These are phyloP conservation scores for Bipolaris zeicola DNA, from an alignment of 2,329 filamentous ascomycete species.

Conservation along the genomic window DNA sequence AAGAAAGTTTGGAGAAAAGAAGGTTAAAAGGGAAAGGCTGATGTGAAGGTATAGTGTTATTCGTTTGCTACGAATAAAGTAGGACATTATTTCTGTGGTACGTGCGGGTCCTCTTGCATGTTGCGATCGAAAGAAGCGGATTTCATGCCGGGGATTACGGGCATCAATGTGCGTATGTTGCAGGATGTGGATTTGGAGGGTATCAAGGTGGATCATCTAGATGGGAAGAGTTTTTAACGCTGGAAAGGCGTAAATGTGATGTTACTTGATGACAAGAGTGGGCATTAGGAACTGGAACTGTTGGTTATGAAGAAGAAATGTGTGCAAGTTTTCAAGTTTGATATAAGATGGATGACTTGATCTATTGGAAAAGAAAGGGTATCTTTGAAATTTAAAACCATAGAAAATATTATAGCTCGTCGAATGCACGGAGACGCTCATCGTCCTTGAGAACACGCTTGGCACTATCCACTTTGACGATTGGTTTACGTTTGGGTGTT, in stretches of 20 bases:
- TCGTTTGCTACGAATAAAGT: slow-evolving; percentile 27
- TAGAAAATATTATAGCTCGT: slow-evolving; percentile 25
- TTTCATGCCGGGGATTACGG: slow-evolving; percentile 23
- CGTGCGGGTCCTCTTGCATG: slow-evolving; percentile 38
- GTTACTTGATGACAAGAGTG: too few relatives aligned
- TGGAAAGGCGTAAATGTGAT: too few relatives aligned
- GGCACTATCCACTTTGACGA: slow-evolving; percentile 9
- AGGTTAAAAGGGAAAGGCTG: not conserved
- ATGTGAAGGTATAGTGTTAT: slow-evolving; percentile 24
- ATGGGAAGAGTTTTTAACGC: slow-evolving; percentile 30
- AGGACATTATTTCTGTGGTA: slow-evolving; percentile 39
- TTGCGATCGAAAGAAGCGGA: slow-evolving; percentile 20
- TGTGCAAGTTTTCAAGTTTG: not conserved
- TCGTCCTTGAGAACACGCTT: slow-evolving; percentile 18
- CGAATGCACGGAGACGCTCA: slow-evolving; percentile 28
- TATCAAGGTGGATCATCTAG: slow-evolving; percentile 30
- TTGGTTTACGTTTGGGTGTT: slow-evolving; percentile 6
- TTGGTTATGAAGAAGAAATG: not conserved
- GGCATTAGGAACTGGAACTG: too few relatives aligned
- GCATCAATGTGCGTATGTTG: slow-evolving; percentile 20
- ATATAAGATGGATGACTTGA: not conserved
- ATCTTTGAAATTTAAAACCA: slow-evolving; percentile 14
- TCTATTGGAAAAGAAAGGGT: slow-evolving; percentile 12
- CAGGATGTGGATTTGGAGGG: slow-evolving; percentile 34
- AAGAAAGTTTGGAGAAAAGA: too few relatives aligned